phyloP scores from a whole-genome alignment of 2,329 filamentous ascomycete genomes.

The Metarhizium brunneum region DNA sequence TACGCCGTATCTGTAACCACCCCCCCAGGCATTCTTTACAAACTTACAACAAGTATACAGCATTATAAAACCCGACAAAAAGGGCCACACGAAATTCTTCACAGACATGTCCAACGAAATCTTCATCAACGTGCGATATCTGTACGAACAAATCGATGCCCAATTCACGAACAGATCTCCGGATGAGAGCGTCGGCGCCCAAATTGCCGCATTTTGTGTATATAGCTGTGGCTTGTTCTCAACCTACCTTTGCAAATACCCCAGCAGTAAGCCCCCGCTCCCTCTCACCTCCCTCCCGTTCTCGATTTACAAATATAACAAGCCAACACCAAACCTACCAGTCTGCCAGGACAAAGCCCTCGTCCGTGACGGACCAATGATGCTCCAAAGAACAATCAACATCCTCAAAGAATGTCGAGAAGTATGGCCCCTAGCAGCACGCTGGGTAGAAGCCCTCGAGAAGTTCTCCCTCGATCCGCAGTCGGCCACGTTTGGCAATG shows the following conservation, averaged over 20 bases:
- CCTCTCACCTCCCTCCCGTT: background rate
- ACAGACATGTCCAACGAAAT: slow-evolving; percentile 34
- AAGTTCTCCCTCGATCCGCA: slow-evolving; percentile 36
- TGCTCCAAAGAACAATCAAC: slow-evolving; percentile 34
- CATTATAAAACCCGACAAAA: slow-evolving; percentile 31
- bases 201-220: slow-evolving; percentile 46
- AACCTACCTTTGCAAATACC: slow-evolving; percentile 42
- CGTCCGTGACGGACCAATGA: slow-evolving; percentile 30
- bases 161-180: slow-evolving; percentile 37
- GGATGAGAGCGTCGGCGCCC: slow-evolving; percentile 41
- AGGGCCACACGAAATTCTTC: slow-evolving; percentile 32
- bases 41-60: slow-evolving; percentile 17
- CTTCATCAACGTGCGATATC: slow-evolving; percentile 36
- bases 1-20: background rate
- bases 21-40: background rate
- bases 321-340: slow-evolving; percentile 11
- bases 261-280: slow-evolving; percentile 28
- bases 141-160: slow-evolving; percentile 41
- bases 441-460: slow-evolving; percentile 42
- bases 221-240: slow-evolving; percentile 46
- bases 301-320: background rate
- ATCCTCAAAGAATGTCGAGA: slow-evolving; percentile 39
- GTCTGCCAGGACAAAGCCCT: slow-evolving; percentile 33
- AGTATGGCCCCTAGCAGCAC: slow-evolving; percentile 43
- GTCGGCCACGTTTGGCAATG: slow-evolving; percentile 26